phyloP scores from a whole-genome alignment of 1,139 yeast genomes.

The Hyphopichia burtonii region DNA sequence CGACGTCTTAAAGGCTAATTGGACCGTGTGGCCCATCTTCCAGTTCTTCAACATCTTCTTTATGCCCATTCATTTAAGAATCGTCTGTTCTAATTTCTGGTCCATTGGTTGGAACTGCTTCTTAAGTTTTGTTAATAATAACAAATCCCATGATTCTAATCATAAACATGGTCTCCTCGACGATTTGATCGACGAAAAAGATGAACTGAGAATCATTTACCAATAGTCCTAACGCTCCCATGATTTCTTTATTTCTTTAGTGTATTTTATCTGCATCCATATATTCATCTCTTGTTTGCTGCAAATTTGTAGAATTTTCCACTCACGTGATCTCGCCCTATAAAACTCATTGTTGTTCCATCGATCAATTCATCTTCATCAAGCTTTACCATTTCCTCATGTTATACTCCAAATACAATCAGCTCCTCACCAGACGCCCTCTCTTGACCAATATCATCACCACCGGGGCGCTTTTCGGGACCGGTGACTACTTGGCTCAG shows the following conservation, averaged over 20 bases:
- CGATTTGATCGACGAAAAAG: conserved; percentile 37
- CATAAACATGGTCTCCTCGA: conserved; percentile 11
- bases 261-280: not conserved
- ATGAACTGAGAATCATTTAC: conserved; percentile 31
- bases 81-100: conserved; percentile 40
- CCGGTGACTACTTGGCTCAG: conserved; percentile 45
- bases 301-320: not conserved
- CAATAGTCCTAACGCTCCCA: not conserved
- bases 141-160: conserved; percentile 14
- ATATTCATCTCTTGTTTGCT: not conserved
- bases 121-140: conserved; percentile 44
- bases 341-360: too few relatives aligned
- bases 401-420: conserved; percentile 21
- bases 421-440: conserved; percentile 30
- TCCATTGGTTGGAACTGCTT: conserved; percentile 48
- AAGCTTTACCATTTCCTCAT: too few relatives aligned
- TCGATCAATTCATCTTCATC: too few relatives aligned
- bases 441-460: conserved; percentile 36
- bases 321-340: not conserved
- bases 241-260: not conserved
- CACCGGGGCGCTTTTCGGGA: conserved; percentile 41
- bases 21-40: conserved; percentile 48
- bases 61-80: conserved; percentile 42
- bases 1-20: conserved; percentile 39
- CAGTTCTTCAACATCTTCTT: conserved; percentile 39